Conservation (phyloP, 140 eudicot genomes). For the Anethum foeniculum region DNA sequence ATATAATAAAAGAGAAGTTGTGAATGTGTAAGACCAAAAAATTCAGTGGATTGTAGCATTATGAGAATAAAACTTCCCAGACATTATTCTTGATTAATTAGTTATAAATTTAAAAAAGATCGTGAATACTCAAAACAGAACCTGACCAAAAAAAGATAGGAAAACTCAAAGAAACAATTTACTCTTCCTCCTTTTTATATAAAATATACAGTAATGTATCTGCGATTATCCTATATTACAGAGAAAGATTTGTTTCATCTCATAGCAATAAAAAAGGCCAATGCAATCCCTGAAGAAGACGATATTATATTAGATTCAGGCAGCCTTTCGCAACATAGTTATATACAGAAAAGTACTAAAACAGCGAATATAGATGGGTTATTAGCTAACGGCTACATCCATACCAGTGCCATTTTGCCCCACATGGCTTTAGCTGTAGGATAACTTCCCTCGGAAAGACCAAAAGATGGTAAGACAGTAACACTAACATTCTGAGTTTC, state of each 20-base stretch:
- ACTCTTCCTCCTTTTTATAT: neutral
- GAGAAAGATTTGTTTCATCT: neutral
- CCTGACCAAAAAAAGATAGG: neutral
- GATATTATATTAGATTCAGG: neutral
- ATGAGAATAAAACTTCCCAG: neutral
- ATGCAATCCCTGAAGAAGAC: neutral
- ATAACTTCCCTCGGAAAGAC: constrained; percentile 60
- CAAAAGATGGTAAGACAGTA: constrained; percentile 75
- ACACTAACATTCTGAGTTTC: constrained; percentile 93
- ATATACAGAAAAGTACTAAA: neutral
- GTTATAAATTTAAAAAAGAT: neutral
- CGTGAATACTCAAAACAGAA: neutral
- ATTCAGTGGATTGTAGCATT: neutral
- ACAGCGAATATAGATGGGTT: neutral
- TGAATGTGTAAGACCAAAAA: neutral
- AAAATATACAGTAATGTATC: neutral
- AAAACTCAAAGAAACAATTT: neutral
- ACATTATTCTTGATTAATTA: neutral
- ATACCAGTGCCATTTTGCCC: constrained; percentile 82
- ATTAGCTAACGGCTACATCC: neutral
- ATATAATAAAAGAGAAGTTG: neutral
- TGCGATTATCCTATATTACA: neutral
- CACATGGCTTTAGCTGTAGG: constrained; percentile 88
- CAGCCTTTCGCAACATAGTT: neutral
- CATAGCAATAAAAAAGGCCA: neutral